Base-by-base conservation (phyloP, 2,329 filamentous ascomycete species). In the Intubia oerlemansii region DNA sequence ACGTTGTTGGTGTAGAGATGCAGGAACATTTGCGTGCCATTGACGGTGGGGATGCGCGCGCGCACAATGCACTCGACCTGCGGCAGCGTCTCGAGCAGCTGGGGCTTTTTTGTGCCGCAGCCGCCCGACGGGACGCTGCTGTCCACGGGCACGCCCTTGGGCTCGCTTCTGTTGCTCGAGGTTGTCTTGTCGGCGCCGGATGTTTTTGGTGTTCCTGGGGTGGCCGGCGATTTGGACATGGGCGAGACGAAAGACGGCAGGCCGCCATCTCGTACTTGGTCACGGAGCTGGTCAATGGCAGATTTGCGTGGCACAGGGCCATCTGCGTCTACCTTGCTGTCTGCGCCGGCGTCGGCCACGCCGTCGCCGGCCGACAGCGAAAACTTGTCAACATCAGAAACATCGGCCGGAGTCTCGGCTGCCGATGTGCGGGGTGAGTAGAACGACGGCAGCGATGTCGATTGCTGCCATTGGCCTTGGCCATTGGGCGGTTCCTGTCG, bases 21-120 rank as follows among this genome's bases (percentile, higher is more conserved):
- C 29, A 98, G 53, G 51, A 90, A 98, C 82, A 98, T 95, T 50
- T 98, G 84, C 9, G 82, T 78, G 4, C 85, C 85, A 0, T 66
- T 70, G 3, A 81, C 85, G 4, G 85, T 95, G 1, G 88, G 88
- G 41, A 98, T 98, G 31, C 88, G 74, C 12, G 88, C 88, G 39
- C 88, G 76, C 27, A 95, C 88, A 38, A 90, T 71, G 54, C 88
- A 98, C 47, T 80, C 72, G n/a, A 98, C 85, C 15, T 77, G 54
- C 7, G 85, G 88, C 2, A 95, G 58, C 10, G 59, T 66, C 38
- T 75, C 60, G 6, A 93, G 65, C 14, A 92, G 59, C 34, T 67
- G 71, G 1, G 81, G 80, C 18, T 64, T 59, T 45, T 71, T 72
- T 29, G 56, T 53, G 17, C 66, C 66, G 39, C 66, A 72, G 27